Evolutionary conservation across 2,329 filamentous ascomycete species (phyloP).

Genomic region (Hypoxylon sp.): DNA sequence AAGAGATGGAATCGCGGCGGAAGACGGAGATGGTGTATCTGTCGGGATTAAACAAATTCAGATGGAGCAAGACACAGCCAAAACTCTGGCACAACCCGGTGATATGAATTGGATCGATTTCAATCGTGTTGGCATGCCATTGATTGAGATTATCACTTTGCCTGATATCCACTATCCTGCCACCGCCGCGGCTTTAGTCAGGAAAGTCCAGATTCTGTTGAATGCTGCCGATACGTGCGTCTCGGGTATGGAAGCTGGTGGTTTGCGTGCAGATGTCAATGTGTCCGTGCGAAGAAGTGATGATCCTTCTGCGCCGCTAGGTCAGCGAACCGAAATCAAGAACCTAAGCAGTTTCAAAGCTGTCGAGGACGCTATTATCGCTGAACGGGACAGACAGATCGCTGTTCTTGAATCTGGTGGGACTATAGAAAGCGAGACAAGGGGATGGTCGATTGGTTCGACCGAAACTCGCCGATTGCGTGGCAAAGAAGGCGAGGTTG

Average conservation of each 20-base stretch:
- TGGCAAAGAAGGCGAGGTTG: conserved; percentile 96
- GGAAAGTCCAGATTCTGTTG: conserved; percentile 87
- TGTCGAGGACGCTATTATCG: conserved; percentile 93
- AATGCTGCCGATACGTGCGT: conserved; percentile 87
- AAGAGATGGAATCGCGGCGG: conserved; percentile 83
- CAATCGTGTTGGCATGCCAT: conserved; percentile 89
- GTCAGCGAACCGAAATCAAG: conserved; percentile 96
- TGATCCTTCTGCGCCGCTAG: conserved; percentile 67
- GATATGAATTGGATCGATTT: conserved; percentile 88
- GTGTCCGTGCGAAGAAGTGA: conserved; percentile 81
- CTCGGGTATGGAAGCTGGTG: conserved; percentile 92
- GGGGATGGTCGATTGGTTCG: conserved; percentile 90
- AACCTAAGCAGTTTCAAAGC: conserved; percentile 96
- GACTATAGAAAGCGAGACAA: conserved; percentile 84
- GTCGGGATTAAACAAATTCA: conserved; percentile 95
- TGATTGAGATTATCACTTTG: conserved; percentile 95
- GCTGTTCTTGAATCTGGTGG: conserved; percentile 81
- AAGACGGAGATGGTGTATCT: conserved; percentile 77
- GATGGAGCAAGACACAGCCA: conserved; percentile 97
- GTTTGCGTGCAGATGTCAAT: conserved; percentile 93
- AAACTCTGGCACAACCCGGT: conserved; percentile 84
- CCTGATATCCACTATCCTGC: conserved; percentile 89
- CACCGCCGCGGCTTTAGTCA: conserved; percentile 88
- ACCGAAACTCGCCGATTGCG: conserved; percentile 85
- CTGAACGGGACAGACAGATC: conserved; percentile 92